These are phyloP conservation scores for Rhizopus microsporus DNA, from an alignment of 371 early-diverging fungal species.

Conservation along the genomic window DNA sequence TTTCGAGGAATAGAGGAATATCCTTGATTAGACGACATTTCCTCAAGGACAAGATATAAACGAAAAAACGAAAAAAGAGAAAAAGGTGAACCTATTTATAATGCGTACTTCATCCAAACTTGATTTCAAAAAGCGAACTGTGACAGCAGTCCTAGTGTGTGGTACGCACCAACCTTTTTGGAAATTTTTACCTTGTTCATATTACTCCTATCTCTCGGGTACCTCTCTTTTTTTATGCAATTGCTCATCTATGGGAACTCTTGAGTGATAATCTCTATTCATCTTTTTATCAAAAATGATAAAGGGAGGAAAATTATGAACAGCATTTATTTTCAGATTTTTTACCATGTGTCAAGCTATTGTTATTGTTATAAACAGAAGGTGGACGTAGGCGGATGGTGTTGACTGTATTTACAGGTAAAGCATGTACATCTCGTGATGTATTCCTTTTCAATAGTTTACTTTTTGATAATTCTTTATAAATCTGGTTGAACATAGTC, in stretches of 20 bases:
- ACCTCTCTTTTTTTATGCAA: too few relatives aligned
- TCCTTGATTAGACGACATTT: slow-evolving; percentile 5
- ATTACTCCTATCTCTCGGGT: not conserved
- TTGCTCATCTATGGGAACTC: not conserved
- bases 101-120: too few relatives aligned
- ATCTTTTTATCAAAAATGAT: not conserved
- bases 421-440: slow-evolving; percentile 5
- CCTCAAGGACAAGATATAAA: not conserved
- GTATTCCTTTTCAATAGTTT: slow-evolving; percentile 18
- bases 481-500: slow-evolving; percentile 23
- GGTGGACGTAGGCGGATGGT: slow-evolving; percentile 16
- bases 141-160: too few relatives aligned
- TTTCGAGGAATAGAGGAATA: slow-evolving; percentile 13
- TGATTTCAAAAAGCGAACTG: too few relatives aligned
- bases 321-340: not conserved
- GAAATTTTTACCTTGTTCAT: not conserved
- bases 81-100: slow-evolving; percentile 1
- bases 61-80: slow-evolving; percentile 3
- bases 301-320: not conserved
- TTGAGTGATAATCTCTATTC: not conserved
- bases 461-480: slow-evolving; percentile 18
- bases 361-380: slow-evolving; percentile 10
- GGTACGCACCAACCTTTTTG: not conserved
- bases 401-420: slow-evolving; percentile 11
- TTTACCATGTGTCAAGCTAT: slow-evolving; percentile 1